Evolutionary conservation across 73 alveolate genomes (phyloP), one percentile per base, ranked within the genome.

Genomic region (Symbiodinium natans): DNA sequence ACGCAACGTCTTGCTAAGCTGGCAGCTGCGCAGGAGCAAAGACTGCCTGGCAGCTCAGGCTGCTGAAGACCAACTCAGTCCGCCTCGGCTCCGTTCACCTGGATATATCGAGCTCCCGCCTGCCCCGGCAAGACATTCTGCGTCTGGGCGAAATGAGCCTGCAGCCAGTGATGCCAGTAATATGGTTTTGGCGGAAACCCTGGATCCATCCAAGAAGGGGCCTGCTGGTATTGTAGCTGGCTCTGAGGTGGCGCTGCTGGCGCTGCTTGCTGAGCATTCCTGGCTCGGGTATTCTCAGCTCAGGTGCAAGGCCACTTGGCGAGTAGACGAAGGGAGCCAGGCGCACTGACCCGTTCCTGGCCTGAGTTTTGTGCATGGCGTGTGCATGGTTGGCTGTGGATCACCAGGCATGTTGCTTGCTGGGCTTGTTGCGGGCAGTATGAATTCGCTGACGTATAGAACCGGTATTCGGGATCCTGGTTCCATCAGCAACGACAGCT

Each of bases 91-190:
- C 31, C 71, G 71, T 21, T 52, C 23, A 29, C 2, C 15, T 52
- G 71, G 71, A n/a, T n/a, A n/a, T n/a, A n/a, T n/a, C n/a, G n/a
- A n/a, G 59, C 59, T n/a, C 54, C 36, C 2, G 92, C 97, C 97
- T 90, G 97, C 31, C 97, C 97, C 27, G 97, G 97, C 73, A 90
- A 40, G 48, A 90, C 41, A 73, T 90, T 90, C 77, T 90, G 97
- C 39, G 97, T 41, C 97, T 90, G 97, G 80, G 97, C 97, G 71
- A 90, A 90, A 85, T 90, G 97, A 8, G 97, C 97, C 97, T 90
- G 21, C 40, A 17, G 80, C 80, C 3, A 25, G 40, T 11, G 77
- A 63, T 25, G 77, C 77, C 59, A 6, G 59, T 9, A 46, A n/a
- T n/a, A n/a, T n/a, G n/a, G n/a, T 27, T 27, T 11, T 52, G 25